Conservation (phyloP, 2,329 filamentous ascomycete species). For the Cucurbitaria berberidis region DNA sequence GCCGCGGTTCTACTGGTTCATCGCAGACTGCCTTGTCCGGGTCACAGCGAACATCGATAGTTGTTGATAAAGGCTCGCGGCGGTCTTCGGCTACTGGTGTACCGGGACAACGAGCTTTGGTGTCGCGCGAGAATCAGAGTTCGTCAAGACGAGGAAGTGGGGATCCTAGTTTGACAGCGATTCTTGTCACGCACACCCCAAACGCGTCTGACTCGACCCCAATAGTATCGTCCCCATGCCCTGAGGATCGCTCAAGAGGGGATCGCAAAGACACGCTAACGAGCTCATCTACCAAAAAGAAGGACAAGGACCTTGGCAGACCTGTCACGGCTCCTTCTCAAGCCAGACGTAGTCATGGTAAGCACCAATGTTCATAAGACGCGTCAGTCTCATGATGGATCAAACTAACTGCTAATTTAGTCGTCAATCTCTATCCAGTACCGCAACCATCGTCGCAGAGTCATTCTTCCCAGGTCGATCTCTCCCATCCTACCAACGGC, state of each 20-base stretch:
- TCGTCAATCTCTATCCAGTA: constrained; percentile 38
- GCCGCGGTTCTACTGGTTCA: constrained; percentile 39
- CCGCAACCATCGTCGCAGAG: constrained; percentile 40
- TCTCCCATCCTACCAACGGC: constrained; percentile 40
- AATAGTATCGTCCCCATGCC: constrained; percentile 20
- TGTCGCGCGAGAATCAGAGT: constrained; percentile 42
- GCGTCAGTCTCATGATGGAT: not conserved
- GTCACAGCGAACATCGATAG: constrained; percentile 41
- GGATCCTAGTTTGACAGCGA: constrained; percentile 49
- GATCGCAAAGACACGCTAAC: constrained; percentile 41
- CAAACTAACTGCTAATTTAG: constrained; percentile 18
- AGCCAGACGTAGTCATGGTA: constrained; percentile 43
- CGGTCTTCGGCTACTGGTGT: constrained; percentile 39
- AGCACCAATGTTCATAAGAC: constrained; percentile 24
- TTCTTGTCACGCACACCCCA: constrained; percentile 47
- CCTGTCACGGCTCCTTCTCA: constrained; percentile 47
- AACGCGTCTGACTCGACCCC: constrained; percentile 32
- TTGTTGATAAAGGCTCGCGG: constrained; percentile 35
- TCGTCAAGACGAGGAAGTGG: constrained; percentile 47
- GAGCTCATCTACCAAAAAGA: constrained; percentile 34
- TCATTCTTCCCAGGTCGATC: constrained; percentile 42
- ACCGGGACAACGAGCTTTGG: constrained; percentile 19
- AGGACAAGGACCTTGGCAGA: constrained; percentile 32
- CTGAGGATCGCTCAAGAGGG: constrained; percentile 25
- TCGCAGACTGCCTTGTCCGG: constrained; percentile 22